Conservation (phyloP, 1,284 basidiomycete genomes). For the Exobasidium rhododendri region DNA sequence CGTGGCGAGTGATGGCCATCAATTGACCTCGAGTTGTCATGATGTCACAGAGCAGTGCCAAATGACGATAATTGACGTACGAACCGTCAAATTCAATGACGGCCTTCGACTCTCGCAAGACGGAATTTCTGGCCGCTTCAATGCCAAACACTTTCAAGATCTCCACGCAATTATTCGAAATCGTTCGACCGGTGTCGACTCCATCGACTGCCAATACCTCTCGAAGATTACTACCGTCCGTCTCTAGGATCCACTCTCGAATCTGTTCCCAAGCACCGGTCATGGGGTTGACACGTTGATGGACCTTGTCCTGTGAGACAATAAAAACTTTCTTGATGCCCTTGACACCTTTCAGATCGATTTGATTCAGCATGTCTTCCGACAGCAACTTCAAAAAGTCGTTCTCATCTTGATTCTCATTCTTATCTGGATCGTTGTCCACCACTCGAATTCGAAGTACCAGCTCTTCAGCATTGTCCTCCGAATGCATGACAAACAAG, state of each 20-base stretch:
- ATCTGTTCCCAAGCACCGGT: constrained; percentile 50
- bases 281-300: constrained; percentile 58
- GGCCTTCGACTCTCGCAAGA: constrained; percentile 75
- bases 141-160: constrained; percentile 96
- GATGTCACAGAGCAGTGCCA: constrained; percentile 90
- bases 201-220: constrained; percentile 84
- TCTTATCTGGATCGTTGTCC: constrained; percentile 81
- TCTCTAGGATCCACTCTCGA: constrained; percentile 91
- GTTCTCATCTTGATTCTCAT: constrained; percentile 76
- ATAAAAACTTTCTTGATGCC: constrained; percentile 92
- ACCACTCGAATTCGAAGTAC: constrained; percentile 91
- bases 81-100: constrained; percentile 99
- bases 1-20: constrained; percentile 99
- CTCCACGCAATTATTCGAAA: constrained; percentile 96
- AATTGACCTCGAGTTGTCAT: constrained; percentile 95
- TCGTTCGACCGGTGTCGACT: constrained; percentile 85
- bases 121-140: constrained; percentile 88
- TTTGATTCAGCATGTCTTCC: constrained; percentile 93
- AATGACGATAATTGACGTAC: constrained; percentile 97
- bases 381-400: constrained; percentile 94
- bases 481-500: constrained; percentile 96
- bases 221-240: constrained; percentile 68
- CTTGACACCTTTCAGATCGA: constrained; percentile 82
- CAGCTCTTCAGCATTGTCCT: constrained; percentile 97
- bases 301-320: constrained; percentile 72